Conservation (phyloP, 2,329 filamentous ascomycete genomes). For the Ophiocordyceps camponoti-saundersi region DNA sequence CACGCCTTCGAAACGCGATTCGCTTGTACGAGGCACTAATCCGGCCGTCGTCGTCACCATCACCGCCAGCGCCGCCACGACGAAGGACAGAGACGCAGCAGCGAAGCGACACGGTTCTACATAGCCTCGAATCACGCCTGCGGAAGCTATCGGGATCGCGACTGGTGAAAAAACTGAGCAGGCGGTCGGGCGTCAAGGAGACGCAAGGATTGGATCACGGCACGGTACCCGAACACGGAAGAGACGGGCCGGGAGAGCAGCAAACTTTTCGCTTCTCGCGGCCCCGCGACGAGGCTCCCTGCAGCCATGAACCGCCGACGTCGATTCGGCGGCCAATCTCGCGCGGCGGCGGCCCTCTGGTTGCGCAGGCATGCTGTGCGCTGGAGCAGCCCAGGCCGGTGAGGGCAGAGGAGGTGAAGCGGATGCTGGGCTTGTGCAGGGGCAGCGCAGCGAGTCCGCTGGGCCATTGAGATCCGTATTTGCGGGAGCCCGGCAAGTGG, state of each 20-base stretch:
- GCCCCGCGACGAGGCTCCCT: neutral
- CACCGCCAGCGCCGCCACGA: neutral
- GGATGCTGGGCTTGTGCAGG: constrained; percentile 13
- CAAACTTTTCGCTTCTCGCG: neutral
- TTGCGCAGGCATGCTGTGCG: constrained; percentile 11
- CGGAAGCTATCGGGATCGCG: constrained; percentile 5
- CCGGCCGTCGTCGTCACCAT: constrained; percentile 2
- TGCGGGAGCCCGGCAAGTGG: no score
- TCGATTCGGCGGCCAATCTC: constrained; percentile 6
- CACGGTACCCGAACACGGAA: neutral
- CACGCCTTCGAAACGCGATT: constrained; percentile 10
- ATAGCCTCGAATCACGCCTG: constrained; percentile 6
- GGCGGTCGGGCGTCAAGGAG: neutral
- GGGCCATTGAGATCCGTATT: constrained; percentile 1
- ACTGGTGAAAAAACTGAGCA: neutral
- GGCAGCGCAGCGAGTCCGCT: constrained; percentile 7
- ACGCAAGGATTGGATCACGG: neutral
- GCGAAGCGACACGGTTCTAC: neutral
- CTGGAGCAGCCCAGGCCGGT: constrained; percentile 15
- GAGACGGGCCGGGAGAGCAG: neutral
- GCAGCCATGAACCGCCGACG: constrained; percentile 2
- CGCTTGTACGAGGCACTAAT: constrained; percentile 12
- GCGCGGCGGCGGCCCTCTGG: constrained; percentile 6
- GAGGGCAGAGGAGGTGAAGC: constrained; percentile 11
- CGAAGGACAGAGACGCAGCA: neutral